phyloP scores from a whole-genome alignment of 768 basidiomycete genomes.

The Phylloporus scabripes region DNA sequence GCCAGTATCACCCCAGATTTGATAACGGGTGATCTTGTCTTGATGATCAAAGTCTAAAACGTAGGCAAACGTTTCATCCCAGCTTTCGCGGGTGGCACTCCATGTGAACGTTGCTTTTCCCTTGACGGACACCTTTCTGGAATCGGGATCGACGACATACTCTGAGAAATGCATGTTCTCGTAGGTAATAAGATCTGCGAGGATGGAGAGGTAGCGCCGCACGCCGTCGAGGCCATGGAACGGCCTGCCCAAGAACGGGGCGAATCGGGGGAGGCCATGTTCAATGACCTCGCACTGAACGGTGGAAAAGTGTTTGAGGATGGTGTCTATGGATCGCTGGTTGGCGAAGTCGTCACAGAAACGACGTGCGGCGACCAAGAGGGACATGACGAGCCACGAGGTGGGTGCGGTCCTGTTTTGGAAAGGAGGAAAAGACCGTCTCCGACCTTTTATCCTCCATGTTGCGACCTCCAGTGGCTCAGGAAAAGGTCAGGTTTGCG shows the following conservation, averaged over 20 bases:
- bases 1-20: slow-evolving; percentile 67
- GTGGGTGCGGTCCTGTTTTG: neutral
- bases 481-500: slow-evolving; percentile 1
- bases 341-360: slow-evolving; percentile 52
- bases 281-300: slow-evolving; percentile 44
- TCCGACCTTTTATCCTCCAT: neutral
- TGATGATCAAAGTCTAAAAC: slow-evolving; percentile 56
- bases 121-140: slow-evolving; percentile 47
- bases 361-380: slow-evolving; percentile 40
- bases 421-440: neutral
- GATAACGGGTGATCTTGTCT: slow-evolving; percentile 50
- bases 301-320: slow-evolving; percentile 49
- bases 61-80: slow-evolving; percentile 60
- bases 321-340: slow-evolving; percentile 35
- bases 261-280: slow-evolving; percentile 48
- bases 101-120: slow-evolving; percentile 55
- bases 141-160: slow-evolving; percentile 49
- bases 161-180: slow-evolving; percentile 50
- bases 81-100: slow-evolving; percentile 45
- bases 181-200: slow-evolving; percentile 43
- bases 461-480: slow-evolving; percentile 1
- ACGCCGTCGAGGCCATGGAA: slow-evolving; percentile 44
- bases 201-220: slow-evolving; percentile 44
- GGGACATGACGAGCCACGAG: slow-evolving; percentile 7
- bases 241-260: slow-evolving; percentile 54